Base-by-base conservation (phyloP, 495 filamentous ascomycete species). In the Penicillium angulare region DNA sequence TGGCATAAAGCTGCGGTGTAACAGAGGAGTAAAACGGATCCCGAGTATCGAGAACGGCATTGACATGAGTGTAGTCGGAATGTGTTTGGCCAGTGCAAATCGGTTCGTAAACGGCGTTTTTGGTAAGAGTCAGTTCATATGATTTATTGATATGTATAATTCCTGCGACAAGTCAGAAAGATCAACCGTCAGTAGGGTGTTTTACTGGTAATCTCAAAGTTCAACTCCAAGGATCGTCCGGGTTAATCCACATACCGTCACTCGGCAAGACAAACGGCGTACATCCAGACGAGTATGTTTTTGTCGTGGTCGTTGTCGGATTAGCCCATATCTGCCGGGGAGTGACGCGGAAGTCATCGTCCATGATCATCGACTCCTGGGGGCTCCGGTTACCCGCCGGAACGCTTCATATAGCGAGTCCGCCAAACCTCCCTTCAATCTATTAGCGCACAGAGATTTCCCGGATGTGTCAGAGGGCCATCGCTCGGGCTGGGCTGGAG, bases 11-110 rank as follows among this genome's bases (percentile, higher is more conserved):
- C 67, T 93, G 89, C 2, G 95, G 92, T 20, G 89, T 87, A 12
- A 89, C 88, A 21, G 91, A 96, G 21, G 90, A 86, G 65, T 95
- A 96, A 69, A 97, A 98, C 8, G 90, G 92, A 55, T 95, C 89
- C 36, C 79, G 77, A 26, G 83, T 75, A 59, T 91, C 82, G 33
- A 83, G 77, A 31, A 72, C 66, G 36, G 76, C 64, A 15, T 66
- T 64, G 13, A 72, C 57, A 63, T 68, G 53, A 47, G 53, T 40
- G 6, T 58, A 63, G 6, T 65, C 56, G 8, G 60, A 49, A 1
- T 60, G 44, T 15, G 34, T 7, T 31, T 57, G 51, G 31, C 71
- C 68, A 3, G 83, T 81, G 59, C 86, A 89, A 15, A 77, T 57
- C 5, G 86, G 86, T 44, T 80, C 79, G 56, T 79, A 89, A 20